Conservation (phyloP, 306 rosid genomes). For the Coriaria nepalensis region DNA sequence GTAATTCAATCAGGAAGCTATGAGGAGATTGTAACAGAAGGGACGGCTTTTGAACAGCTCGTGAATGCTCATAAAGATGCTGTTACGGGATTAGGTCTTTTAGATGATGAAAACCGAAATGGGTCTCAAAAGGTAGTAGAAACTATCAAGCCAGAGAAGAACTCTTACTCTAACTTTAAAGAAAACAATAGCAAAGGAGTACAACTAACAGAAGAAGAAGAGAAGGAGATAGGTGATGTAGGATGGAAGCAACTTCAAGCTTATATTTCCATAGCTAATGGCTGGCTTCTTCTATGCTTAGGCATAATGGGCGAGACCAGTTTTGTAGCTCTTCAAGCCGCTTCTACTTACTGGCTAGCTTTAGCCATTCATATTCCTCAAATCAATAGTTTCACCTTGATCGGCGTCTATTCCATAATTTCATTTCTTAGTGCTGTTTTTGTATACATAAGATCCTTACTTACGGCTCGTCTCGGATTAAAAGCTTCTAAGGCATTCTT, state of each 20-base stretch:
- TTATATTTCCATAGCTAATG: slow-evolving; percentile 35
- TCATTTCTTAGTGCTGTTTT: slow-evolving; percentile 35
- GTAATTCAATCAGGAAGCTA: slow-evolving; percentile 56
- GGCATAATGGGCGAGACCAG: slow-evolving; percentile 14
- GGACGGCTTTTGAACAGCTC: slow-evolving; percentile 64
- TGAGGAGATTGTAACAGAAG: slow-evolving; percentile 44
- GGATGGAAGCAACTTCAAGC: slow-evolving; percentile 64
- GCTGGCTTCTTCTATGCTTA: slow-evolving; percentile 19
- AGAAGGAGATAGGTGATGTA: slow-evolving; percentile 45
- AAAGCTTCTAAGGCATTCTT: slow-evolving; percentile 66
- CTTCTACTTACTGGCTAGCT: slow-evolving; percentile 64
- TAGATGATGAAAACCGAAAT: slow-evolving; percentile 15
- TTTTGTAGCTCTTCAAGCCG: slow-evolving; percentile 37
- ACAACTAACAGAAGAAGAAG: slow-evolving; percentile 72
- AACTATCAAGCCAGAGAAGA: slow-evolving; percentile 12
- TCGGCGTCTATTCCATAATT: slow-evolving; percentile 44
- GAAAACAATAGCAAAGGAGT: slow-evolving; percentile 21
- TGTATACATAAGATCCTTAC: slow-evolving; percentile 26
- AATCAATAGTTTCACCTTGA: slow-evolving; percentile 23
- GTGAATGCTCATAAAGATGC: slow-evolving; percentile 65
- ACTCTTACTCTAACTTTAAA: slow-evolving; percentile 10
- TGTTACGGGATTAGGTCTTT: slow-evolving; percentile 20
- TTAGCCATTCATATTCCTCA: slow-evolving; percentile 40
- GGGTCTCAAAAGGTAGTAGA: slow-evolving; percentile 14
- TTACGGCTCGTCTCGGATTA: slow-evolving; percentile 39